Base-by-base conservation (phyloP, 176 grass and related monocot genomes). In the Tillandsia fasciculata region DNA sequence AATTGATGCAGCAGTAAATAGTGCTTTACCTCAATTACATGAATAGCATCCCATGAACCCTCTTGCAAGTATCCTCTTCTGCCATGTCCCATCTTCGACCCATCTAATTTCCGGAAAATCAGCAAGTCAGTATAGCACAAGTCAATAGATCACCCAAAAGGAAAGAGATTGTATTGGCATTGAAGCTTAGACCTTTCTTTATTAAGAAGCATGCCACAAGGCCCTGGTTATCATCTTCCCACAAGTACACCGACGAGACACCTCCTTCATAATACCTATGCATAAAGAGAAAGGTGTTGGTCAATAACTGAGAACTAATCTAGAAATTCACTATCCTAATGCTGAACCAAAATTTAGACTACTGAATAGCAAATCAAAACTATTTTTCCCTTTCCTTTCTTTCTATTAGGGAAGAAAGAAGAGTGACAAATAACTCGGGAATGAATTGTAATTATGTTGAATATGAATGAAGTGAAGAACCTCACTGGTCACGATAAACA, bases 211-310 rank as follows among this genome's bases (percentile, higher is more conserved):
- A 99, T 22, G 87, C 87, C 18, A 94, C 86, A 68, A 99, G 90
- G 57, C 90, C 78, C 69, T 90, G 64, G 5, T 86, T 82, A 66
- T 99, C 90, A 80, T 88, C 79, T 64, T 99, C 90, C 89, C 89
- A 99, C 49, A 99, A 75, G 72, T 99, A 99, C 67, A 99, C 95
- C 57, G 90, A 99, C 67, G 95, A 90, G 52, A 99, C 86, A 29
- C 90, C 90, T 75, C 95, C 95, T 88, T 99, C 95, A 71, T 99
- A 99, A 63, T 99, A 99, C 84, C 95, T 99, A 88, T 64, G 57
- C 71, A 63, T 72, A 48, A 64, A 66, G 49, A 76, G 64, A 20
- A 61, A 12, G 12, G 7, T 61, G 18, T 23, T 18, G 7, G 8
- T 18, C 7, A 9, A 6, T 14, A 61, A n/a, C 22, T 61, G 15